phyloP scores from a whole-genome alignment of 2,329 filamentous ascomycete species.

The Ceratocystiopsis brevicomis region DNA sequence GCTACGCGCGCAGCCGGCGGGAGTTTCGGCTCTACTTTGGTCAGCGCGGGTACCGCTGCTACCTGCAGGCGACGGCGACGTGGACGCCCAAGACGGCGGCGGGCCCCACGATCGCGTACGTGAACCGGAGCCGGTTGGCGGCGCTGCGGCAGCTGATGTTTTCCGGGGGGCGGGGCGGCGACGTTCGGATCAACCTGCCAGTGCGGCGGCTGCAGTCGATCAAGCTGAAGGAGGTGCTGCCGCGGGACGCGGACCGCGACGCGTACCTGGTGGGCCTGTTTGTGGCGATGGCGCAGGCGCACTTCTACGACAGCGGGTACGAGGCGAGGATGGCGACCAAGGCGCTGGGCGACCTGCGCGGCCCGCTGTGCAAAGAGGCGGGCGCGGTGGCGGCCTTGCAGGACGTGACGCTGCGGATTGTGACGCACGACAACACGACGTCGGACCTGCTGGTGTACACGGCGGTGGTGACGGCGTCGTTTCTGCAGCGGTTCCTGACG shows the following conservation, averaged over 20 bases:
- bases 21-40: conserved; percentile 34
- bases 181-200: conserved; percentile 21
- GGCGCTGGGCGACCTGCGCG: too few relatives aligned
- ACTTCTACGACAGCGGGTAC: conserved; percentile 23
- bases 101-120: conserved; percentile 24
- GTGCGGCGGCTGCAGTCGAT: conserved; percentile 28
- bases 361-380: not conserved
- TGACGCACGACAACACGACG: conserved; percentile 30
- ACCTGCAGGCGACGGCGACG: conserved; percentile 20
- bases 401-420: conserved; percentile 29
- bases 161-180: conserved; percentile 6
- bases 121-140: conserved; percentile 28
- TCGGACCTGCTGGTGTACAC: conserved; percentile 35
- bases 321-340: too few relatives aligned
- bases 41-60: conserved; percentile 24
- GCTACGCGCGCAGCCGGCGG: conserved; percentile 15
- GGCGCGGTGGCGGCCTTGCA: conserved; percentile 16
- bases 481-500: conserved; percentile 30
- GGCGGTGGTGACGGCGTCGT: conserved; percentile 26
- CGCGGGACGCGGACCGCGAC: conserved; percentile 30
- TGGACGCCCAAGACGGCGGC: conserved; percentile 11
- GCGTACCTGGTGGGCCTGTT: conserved; percentile 32
- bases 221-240: conserved; percentile 27
- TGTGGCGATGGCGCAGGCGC: conserved; percentile 36
- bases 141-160: conserved; percentile 28